Percentiles rank a stretch among this genome's conserved stretches.
These are phyloP conservation scores for Xylariaceae sp. DNA, from an alignment of 2,329 filamentous ascomycete species.

Conservation along the genomic window DNA sequence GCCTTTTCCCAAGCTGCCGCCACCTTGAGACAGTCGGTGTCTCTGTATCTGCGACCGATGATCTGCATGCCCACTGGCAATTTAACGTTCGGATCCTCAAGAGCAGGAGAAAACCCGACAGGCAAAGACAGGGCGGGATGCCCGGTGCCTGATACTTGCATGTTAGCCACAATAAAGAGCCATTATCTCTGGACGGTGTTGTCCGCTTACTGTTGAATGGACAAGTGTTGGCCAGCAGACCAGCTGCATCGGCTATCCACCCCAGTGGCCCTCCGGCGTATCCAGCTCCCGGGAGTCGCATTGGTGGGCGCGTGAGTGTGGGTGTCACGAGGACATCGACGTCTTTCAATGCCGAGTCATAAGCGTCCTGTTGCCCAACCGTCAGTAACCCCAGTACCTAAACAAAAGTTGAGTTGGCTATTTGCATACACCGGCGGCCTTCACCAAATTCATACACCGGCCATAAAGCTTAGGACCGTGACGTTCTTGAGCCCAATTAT, in stretches of 20 bases:
- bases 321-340: constrained; percentile 32
- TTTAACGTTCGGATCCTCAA: constrained; percentile 26
- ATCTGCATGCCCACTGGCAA: constrained; percentile 31
- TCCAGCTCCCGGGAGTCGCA: constrained; percentile 18
- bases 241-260: constrained; percentile 15
- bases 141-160: constrained; percentile 21
- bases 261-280: constrained; percentile 17
- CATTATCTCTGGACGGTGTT: neutral
- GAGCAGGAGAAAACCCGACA: constrained; percentile 29
- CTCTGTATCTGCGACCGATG: constrained; percentile 29
- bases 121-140: constrained; percentile 31
- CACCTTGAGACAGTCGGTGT: constrained; percentile 27
- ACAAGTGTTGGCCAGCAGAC: constrained; percentile 27
- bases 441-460: constrained; percentile 26
- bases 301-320: constrained; percentile 24
- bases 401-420: neutral
- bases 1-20: constrained; percentile 31
- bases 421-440: constrained; percentile 21
- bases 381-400: neutral
- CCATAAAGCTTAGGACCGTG: constrained; percentile 26
- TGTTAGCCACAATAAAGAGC: neutral
- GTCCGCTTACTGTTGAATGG: constrained; percentile 25
- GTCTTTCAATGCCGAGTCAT: constrained; percentile 25
- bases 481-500: constrained; percentile 26
- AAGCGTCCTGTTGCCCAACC: constrained; percentile 21